A percentile compares a stretch with the other conserved stretches of the same genome.
Evolutionary conservation across 176 grass and related monocot species (phyloP).

Genomic region (Metroxylon sagu): DNA sequence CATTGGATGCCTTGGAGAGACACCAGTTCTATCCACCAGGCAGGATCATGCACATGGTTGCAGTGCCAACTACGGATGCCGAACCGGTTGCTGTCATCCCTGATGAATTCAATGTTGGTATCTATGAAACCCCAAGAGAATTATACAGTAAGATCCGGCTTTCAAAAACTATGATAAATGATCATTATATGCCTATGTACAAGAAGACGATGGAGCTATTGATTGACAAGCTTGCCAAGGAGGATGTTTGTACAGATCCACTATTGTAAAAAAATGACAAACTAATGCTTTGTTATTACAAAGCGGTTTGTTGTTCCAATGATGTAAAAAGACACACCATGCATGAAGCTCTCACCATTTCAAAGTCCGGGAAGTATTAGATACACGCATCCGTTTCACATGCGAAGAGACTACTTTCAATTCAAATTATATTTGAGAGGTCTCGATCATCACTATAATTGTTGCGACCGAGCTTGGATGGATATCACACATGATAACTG

Average conservation of each 20-base stretch:
- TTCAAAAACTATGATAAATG: slow-evolving; percentile 93
- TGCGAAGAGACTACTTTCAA: no score
- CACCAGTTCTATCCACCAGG: slow-evolving; percentile 95
- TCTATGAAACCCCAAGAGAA: slow-evolving; percentile 72
- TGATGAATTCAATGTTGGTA: slow-evolving; percentile 56
- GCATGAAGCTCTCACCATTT: no score
- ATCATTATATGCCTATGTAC: slow-evolving; percentile 99
- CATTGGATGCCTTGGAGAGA: slow-evolving; percentile 41
- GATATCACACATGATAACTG: no score
- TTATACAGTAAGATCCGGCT: slow-evolving; percentile 87
- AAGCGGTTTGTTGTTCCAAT: no score
- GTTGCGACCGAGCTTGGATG: no score
- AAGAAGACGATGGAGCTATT: slow-evolving; percentile 94
- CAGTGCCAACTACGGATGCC: slow-evolving; percentile 38
- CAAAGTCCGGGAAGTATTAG: no score
- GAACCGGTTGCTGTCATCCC: slow-evolving; percentile 22
- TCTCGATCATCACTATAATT: no score
- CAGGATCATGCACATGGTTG: slow-evolving; percentile 94
- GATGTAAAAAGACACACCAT: no score
- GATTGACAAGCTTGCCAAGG: slow-evolving; percentile 80
- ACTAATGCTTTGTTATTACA: no score
- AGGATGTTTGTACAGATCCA: slow-evolving; percentile 40
- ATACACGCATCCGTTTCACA: no score
- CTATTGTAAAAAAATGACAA: no score
- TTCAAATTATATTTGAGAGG: no score